phyloP scores from a whole-genome alignment of 1,284 basidiomycete genomes.

The Apiotrichum siamense region DNA sequence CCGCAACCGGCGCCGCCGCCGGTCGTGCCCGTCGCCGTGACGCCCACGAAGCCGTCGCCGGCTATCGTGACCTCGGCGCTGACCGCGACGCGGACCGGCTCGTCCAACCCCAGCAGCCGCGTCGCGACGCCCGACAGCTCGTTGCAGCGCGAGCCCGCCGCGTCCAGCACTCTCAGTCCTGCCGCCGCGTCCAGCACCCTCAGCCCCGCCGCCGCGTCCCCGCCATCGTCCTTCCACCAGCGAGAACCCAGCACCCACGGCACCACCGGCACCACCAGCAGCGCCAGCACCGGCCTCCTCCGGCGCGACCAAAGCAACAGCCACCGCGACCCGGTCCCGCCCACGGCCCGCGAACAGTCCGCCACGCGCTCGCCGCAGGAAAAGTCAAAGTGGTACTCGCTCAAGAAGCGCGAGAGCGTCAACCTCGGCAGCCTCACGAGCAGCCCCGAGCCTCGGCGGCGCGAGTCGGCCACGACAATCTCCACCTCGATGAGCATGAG shows the following conservation, averaged over 20 bases:
- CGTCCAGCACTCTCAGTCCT: neutral
- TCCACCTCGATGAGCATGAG: neutral
- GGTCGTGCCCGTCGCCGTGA: neutral
- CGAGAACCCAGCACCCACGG: too few species aligned
- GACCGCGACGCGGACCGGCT: neutral
- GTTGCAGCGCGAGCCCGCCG: neutral
- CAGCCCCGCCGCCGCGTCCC: too few species aligned
- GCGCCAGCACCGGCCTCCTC: neutral
- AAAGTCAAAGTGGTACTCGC: conserved; percentile 9
- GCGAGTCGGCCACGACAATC: conserved; percentile 8
- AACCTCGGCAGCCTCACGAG: neutral
- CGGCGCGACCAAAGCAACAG: neutral
- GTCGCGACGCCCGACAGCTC: neutral
- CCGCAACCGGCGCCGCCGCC: too few species aligned
- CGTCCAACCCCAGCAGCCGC: neutral
- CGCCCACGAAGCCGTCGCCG: neutral
- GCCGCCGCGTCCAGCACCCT: neutral
- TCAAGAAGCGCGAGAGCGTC: conserved; percentile 9
- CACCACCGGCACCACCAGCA: too few species aligned
- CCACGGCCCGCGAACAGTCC: neutral
- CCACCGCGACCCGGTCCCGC: too few species aligned
- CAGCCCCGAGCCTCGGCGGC: neutral
- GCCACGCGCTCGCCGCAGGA: neutral
- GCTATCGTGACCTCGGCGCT: neutral
- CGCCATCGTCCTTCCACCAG: too few species aligned